These are phyloP conservation scores for Fusarium nematophilum DNA, from an alignment of 2,329 filamentous ascomycete genomes.

Conservation along the genomic window DNA sequence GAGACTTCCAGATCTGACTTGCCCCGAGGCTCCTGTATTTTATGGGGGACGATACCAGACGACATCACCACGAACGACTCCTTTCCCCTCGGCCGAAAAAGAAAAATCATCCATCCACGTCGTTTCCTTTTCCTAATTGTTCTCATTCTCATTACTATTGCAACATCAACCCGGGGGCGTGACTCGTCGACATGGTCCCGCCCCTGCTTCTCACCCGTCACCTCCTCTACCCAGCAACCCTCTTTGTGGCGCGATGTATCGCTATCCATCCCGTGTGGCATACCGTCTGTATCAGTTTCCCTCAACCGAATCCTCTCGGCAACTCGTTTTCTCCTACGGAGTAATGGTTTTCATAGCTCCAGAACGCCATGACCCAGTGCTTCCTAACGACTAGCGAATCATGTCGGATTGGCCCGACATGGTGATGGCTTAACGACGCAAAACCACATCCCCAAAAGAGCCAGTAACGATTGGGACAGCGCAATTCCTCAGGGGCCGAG, in stretches of 20 bases:
- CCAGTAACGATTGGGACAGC: constrained; percentile 36
- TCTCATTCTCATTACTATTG: constrained; percentile 38
- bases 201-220: constrained; percentile 22
- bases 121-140: constrained; percentile 42
- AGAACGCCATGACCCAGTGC: constrained; percentile 35
- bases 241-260: constrained; percentile 39
- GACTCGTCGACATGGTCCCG: constrained; percentile 14
- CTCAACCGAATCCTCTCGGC: constrained; percentile 28
- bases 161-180: constrained; percentile 26
- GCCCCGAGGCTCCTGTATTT: constrained; percentile 70
- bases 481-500: constrained; percentile 36
- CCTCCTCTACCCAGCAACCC: constrained; percentile 31
- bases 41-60: constrained; percentile 57
- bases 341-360: constrained; percentile 26
- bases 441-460: constrained; percentile 29
- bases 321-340: constrained; percentile 32
- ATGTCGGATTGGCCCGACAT: constrained; percentile 35
- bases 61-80: constrained; percentile 55
- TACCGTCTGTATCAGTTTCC: constrained; percentile 37
- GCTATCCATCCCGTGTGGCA: constrained; percentile 28
- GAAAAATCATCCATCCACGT: constrained; percentile 38
- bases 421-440: constrained; percentile 43
- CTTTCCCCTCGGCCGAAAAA: constrained; percentile 26
- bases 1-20: constrained; percentile 69
- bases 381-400: constrained; percentile 37